Evolutionary conservation across 2,329 filamentous ascomycete species (phyloP).

Genomic region (Arthroderma sp.): DNA sequence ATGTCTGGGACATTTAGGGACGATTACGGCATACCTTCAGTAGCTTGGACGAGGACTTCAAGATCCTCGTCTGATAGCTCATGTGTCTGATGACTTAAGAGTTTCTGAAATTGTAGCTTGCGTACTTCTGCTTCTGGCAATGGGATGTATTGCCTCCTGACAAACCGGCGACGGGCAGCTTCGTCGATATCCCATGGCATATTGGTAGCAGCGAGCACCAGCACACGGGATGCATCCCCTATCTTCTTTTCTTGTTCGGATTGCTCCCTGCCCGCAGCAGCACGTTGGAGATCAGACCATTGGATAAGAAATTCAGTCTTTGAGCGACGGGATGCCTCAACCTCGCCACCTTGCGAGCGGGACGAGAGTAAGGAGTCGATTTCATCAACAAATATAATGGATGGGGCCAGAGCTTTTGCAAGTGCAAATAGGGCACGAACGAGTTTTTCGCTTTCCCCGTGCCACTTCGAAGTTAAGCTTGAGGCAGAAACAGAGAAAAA

Average conservation of each 20-base stretch:
- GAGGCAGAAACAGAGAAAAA: constrained; percentile 97
- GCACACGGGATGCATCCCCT: constrained; percentile 74
- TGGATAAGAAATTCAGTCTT: constrained; percentile 98
- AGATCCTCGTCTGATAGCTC: constrained; percentile 60
- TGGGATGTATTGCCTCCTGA: constrained; percentile 89
- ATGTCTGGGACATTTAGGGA: background rate
- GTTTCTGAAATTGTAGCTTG: constrained; percentile 60
- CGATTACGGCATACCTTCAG: constrained; percentile 54
- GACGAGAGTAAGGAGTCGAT: constrained; percentile 88
- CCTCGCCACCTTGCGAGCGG: constrained; percentile 62
- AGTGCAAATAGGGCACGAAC: constrained; percentile 81
- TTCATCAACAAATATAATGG: constrained; percentile 97
- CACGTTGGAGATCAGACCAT: constrained; percentile 87
- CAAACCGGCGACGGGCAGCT: constrained; percentile 78
- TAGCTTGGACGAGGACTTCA: constrained; percentile 58
- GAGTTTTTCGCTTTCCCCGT: constrained; percentile 92
- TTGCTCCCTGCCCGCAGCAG: constrained; percentile 71
- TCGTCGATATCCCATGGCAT: constrained; percentile 97
- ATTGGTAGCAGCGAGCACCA: constrained; percentile 92
- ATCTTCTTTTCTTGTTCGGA: constrained; percentile 49
- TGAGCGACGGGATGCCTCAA: constrained; percentile 84
- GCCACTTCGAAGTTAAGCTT: constrained; percentile 86
- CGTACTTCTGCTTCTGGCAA: constrained; percentile 75
- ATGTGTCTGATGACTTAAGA: constrained; percentile 82
- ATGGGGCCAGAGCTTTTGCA: constrained; percentile 79